Evolutionary conservation across 2,329 filamentous ascomycete species (phyloP).

Genomic region (Clonostachys rosea): DNA sequence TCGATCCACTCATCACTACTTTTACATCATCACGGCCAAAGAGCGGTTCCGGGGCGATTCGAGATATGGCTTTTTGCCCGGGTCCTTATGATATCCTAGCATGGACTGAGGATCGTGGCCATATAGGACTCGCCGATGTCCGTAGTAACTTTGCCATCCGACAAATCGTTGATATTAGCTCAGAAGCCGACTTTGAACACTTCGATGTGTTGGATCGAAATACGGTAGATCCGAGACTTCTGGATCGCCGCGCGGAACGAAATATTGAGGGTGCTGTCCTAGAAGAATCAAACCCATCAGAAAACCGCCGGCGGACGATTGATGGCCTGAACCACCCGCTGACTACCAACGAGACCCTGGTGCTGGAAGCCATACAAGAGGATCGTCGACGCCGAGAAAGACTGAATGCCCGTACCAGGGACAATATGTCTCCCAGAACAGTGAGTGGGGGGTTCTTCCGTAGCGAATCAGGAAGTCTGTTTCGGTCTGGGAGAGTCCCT

Average conservation of each 20-base stretch:
- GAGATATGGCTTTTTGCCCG: conserved; percentile 89
- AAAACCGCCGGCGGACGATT: conserved; percentile 20
- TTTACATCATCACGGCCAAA: conserved; percentile 75
- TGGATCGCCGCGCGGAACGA: conserved; percentile 41
- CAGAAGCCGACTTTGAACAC: conserved; percentile 50
- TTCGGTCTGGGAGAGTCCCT: too few relatives aligned
- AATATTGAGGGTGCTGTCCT: conserved; percentile 4
- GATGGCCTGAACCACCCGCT: conserved; percentile 45
- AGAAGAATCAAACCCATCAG: neutral
- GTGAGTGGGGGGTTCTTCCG: neutral
- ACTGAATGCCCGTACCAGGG: conserved; percentile 10
- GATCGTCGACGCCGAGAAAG: conserved; percentile 47
- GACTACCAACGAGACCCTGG: conserved; percentile 47
- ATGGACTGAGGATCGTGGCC: conserved; percentile 86
- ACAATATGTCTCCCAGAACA: neutral
- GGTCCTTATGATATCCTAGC: conserved; percentile 86
- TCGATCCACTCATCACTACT: conserved; percentile 64
- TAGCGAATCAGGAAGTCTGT: neutral
- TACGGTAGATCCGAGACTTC: conserved; percentile 47
- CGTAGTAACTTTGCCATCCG: conserved; percentile 61
- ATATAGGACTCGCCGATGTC: conserved; percentile 70
- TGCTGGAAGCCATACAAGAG: conserved; percentile 51
- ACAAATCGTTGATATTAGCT: conserved; percentile 64
- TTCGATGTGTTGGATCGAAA: conserved; percentile 51
- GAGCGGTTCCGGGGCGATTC: conserved; percentile 70